phyloP scores from a whole-genome alignment of 495 filamentous ascomycete genomes.

The Aspergillus biplanus region DNA sequence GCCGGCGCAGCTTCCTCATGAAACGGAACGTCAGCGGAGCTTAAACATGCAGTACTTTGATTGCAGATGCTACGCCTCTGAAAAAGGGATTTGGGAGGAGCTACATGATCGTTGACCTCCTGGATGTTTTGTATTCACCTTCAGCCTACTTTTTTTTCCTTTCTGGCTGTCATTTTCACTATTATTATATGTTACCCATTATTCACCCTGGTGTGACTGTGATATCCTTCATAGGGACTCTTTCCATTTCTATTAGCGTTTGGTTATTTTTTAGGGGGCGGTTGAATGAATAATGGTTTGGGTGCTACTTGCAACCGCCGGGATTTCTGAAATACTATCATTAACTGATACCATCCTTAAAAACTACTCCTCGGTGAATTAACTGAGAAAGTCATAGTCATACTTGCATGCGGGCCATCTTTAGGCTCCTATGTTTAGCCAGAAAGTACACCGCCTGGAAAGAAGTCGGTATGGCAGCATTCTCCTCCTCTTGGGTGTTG shows the following conservation, averaged over 20 bases:
- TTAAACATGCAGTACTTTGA: constrained; percentile 26
- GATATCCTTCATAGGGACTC: not conserved
- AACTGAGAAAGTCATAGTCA: not conserved
- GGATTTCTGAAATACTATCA: not conserved
- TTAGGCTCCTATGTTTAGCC: not conserved
- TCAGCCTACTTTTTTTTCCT: constrained; percentile 1
- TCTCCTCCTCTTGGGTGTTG: not conserved
- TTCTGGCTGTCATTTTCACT: not conserved
- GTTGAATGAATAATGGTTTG: not conserved
- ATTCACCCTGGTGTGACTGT: not conserved
- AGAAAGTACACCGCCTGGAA: not conserved
- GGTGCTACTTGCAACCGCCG: not conserved
- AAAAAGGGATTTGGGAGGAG: not conserved
- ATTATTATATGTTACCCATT: not conserved
- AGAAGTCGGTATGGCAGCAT: not conserved
- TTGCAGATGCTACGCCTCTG: not conserved
- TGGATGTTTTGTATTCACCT: constrained; percentile 16
- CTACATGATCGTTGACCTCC: constrained; percentile 24
- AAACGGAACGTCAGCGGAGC: constrained; percentile 56
- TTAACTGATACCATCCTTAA: not conserved
- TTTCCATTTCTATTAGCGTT: not conserved
- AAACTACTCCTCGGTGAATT: not conserved
- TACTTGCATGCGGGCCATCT: not conserved
- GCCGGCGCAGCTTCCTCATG: constrained; percentile 57
- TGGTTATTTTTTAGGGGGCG: not conserved